Evolutionary conservation across 441 rosid species (phyloP).

Genomic region (Raphanus hybrid): DNA sequence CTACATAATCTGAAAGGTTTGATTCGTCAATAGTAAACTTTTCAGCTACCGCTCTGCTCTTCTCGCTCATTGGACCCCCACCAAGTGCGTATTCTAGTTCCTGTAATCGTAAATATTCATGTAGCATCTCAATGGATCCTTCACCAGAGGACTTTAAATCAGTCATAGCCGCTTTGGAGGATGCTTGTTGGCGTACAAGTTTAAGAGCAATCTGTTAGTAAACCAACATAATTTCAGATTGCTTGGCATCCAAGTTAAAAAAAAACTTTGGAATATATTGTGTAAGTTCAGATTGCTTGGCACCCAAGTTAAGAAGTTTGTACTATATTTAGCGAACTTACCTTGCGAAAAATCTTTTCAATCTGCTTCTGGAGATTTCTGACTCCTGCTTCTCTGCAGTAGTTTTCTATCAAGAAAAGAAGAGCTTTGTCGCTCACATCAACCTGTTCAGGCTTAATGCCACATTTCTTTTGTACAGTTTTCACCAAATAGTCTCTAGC

Average conservation of each 20-base stretch:
- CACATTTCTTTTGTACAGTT: constrained; percentile 76
- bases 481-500: constrained; percentile 89
- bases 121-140: too few species aligned
- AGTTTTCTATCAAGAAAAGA: not conserved
- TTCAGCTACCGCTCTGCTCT: not conserved
- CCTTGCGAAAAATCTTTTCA: constrained; percentile 4
- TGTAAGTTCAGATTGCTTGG: not conserved
- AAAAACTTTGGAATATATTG: too few species aligned
- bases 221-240: constrained; percentile 1
- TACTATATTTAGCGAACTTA: not conserved
- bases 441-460: constrained; percentile 80
- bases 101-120: too few species aligned
- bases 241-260: not conserved
- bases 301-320: not conserved
- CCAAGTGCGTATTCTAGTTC: too few species aligned
- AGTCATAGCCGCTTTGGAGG: too few species aligned
- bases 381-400: not conserved
- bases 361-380: not conserved
- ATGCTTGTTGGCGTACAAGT: constrained; percentile 65
- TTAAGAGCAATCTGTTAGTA: constrained; percentile 72
- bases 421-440: not conserved
- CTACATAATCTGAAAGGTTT: not conserved
- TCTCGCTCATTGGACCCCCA: too few species aligned
- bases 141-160: too few species aligned
- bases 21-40: not conserved